Conservation (phyloP, 2,329 filamentous ascomycete genomes). For the Orbilia ellipsospora region DNA sequence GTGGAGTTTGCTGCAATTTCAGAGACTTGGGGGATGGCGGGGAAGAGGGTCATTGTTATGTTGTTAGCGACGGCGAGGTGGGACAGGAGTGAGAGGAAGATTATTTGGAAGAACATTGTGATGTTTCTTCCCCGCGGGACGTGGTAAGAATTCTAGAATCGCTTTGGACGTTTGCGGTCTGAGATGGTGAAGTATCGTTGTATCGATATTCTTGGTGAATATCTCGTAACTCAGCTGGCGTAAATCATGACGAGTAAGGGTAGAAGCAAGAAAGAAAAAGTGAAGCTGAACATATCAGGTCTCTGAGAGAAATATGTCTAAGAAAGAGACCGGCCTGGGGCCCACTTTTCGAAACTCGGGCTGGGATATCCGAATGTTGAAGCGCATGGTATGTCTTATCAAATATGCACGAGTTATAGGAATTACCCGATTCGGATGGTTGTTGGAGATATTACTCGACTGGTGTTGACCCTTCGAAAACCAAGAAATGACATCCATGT, state of each 20-base stretch:
- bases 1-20: conserved; percentile 31
- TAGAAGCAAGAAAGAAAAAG: not conserved
- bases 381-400: not conserved
- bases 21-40: conserved; percentile 39
- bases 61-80: not conserved
- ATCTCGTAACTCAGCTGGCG: no score
- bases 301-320: not conserved
- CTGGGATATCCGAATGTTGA: no score
- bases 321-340: no score
- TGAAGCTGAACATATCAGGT: not conserved
- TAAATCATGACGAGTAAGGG: not conserved
- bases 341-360: no score
- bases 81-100: not conserved
- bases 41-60: conserved; percentile 28
- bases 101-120: conserved; percentile 19
- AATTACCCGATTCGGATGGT: conserved; percentile 12
- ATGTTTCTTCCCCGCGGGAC: not conserved
- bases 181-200: not conserved
- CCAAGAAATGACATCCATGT: no score
- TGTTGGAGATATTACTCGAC: conserved; percentile 2
- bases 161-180: no score
- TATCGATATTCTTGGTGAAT: no score
- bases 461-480: not conserved
- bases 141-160: not conserved
- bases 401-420: not conserved